Conservation (phyloP, 148 eudicot genomes). For the Rhododendron kiyosumense region DNA sequence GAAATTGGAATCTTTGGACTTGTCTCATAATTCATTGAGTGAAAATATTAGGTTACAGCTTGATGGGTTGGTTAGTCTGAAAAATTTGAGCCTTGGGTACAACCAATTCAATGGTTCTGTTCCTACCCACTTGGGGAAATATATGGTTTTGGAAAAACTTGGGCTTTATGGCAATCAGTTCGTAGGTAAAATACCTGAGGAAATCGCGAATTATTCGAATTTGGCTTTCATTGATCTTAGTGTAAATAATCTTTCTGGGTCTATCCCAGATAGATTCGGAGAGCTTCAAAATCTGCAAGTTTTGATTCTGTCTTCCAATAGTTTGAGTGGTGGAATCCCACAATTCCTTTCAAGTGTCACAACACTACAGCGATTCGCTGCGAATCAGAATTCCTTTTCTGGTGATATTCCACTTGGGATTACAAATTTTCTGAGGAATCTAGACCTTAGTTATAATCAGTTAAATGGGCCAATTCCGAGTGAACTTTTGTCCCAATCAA, state of each 20-base stretch:
- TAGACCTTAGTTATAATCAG: slow-evolving; percentile 71
- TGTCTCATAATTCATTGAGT: slow-evolving; percentile 34
- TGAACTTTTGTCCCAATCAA: slow-evolving; percentile 46
- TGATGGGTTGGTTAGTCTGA: slow-evolving; percentile 37
- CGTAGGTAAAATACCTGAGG: slow-evolving; percentile 34
- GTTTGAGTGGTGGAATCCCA: slow-evolving; percentile 54
- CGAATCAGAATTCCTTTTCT: slow-evolving; percentile 44
- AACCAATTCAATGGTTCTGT: slow-evolving; percentile 47
- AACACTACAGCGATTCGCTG: slow-evolving; percentile 62
- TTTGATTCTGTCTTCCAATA: slow-evolving; percentile 53
- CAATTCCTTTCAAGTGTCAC: slow-evolving; percentile 21
- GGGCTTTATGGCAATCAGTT: slow-evolving; percentile 38
- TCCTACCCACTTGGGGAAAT: slow-evolving; percentile 46
- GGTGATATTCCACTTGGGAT: slow-evolving; percentile 64
- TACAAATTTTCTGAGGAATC: slow-evolving; percentile 27
- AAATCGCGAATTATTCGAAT: slow-evolving; percentile 39
- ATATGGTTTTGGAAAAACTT: slow-evolving; percentile 46
- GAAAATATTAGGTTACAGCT: slow-evolving; percentile 37
- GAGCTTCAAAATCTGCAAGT: slow-evolving; percentile 39
- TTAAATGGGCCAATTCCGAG: slow-evolving; percentile 46
- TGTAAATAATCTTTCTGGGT: slow-evolving; percentile 40
- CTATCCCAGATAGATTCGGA: slow-evolving; percentile 33
- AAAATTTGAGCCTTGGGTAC: slow-evolving; percentile 45
- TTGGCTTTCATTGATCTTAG: slow-evolving; percentile 57
- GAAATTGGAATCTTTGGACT: slow-evolving; percentile 49